phyloP scores from a whole-genome alignment of 1,139 yeast species.

The Suhomyces bribrorum region DNA sequence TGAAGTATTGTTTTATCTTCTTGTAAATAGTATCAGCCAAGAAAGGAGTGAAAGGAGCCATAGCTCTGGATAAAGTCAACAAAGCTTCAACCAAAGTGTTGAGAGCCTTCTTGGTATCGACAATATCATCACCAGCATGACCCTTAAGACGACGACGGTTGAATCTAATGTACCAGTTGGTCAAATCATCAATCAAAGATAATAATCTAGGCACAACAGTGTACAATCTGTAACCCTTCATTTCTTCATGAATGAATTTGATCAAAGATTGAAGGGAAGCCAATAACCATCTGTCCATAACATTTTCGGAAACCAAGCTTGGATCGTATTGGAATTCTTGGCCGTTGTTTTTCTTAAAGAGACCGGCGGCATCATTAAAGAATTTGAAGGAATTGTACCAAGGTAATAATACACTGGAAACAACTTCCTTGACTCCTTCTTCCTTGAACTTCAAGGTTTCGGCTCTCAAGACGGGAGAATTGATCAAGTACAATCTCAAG shows the following conservation, averaged over 20 bases:
- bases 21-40: conserved; percentile 88
- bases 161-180: conserved; percentile 98
- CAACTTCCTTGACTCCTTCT: conserved; percentile 98
- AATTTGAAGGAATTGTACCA: conserved; percentile 98
- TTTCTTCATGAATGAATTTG: conserved; percentile 82
- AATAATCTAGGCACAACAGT: conserved; percentile 94
- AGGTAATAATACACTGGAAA: conserved; percentile 90
- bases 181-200: conserved; percentile 86
- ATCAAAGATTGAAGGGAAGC: conserved; percentile 93
- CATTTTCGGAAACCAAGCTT: conserved; percentile 66
- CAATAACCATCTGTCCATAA: conserved; percentile 96
- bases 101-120: conserved; percentile 82
- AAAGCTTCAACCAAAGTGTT: conserved; percentile 90
- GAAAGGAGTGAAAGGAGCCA: conserved; percentile 99
- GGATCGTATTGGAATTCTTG: conserved; percentile 75
- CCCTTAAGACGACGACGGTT: conserved; percentile 99
- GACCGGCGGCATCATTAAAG: conserved; percentile 90
- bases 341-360: conserved; percentile 73
- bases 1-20: conserved; percentile 64
- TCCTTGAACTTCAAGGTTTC: conserved; percentile 96
- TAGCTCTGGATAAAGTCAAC: conserved; percentile 84
- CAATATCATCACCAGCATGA: conserved; percentile 65
- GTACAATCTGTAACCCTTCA: conserved; percentile 85
- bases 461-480: conserved; percentile 95
- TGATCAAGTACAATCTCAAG: conserved; percentile 88